phyloP scores from a whole-genome alignment of 306 rosid genomes.

The Arachis stenosperma region DNA sequence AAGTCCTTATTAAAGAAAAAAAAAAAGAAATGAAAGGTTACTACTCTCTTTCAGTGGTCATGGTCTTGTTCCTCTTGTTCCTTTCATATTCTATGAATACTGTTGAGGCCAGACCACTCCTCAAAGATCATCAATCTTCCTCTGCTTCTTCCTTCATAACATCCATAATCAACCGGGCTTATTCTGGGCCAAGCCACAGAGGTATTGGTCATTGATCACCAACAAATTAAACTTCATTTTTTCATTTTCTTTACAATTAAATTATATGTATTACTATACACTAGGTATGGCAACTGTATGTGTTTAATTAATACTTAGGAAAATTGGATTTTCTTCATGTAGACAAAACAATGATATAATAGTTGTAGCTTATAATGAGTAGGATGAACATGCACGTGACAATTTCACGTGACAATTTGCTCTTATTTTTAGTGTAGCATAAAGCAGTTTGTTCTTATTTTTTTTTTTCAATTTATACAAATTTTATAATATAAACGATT shows the following conservation, averaged over 20 bases:
- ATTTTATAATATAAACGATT: too few species aligned
- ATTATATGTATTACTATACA: neutral
- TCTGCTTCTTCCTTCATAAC: constrained; percentile 33
- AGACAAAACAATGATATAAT: too few species aligned
- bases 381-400: too few species aligned
- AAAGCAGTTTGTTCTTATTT: too few species aligned
- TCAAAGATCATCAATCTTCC: constrained; percentile 12
- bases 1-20: neutral
- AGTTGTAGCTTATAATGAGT: too few species aligned
- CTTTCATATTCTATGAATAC: constrained; percentile 43
- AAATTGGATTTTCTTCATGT: too few species aligned
- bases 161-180: constrained; percentile 39
- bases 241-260: neutral
- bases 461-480: too few species aligned
- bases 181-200: constrained; percentile 56
- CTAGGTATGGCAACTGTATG: neutral
- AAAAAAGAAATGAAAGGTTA: constrained; percentile 40
- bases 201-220: constrained; percentile 48
- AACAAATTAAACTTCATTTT: neutral
- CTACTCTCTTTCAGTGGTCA: constrained; percentile 36
- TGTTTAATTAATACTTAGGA: neutral
- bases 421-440: too few species aligned
- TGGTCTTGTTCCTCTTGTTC: constrained; percentile 49
- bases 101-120: constrained; percentile 54
- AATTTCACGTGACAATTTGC: too few species aligned